These are phyloP conservation scores for Candida glaebosa DNA, from an alignment of 805 yeast species.

Conservation along the genomic window DNA sequence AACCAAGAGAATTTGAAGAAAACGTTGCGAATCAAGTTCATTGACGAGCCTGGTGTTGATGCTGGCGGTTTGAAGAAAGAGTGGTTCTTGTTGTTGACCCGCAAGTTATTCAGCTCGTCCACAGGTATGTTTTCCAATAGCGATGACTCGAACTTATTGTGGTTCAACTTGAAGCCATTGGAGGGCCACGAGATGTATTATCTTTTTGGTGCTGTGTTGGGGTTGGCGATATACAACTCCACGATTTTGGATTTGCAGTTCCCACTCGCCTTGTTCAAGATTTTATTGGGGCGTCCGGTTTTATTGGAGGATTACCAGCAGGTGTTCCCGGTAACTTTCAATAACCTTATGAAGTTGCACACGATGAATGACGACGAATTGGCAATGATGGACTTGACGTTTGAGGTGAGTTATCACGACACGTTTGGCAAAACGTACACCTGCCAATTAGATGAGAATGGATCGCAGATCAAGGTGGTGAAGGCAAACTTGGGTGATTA, in stretches of 20 bases:
- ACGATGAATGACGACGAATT: conserved; percentile 24
- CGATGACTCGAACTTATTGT: conserved; percentile 66
- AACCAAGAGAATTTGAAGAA: conserved; percentile 65
- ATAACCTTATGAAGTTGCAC: conserved; percentile 29
- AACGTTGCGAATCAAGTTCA: conserved; percentile 72
- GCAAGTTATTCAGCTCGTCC: conserved; percentile 63
- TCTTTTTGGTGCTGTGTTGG: conserved; percentile 81
- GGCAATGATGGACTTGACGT: conserved; percentile 47
- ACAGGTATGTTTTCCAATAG: conserved; percentile 64
- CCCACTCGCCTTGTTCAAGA: conserved; percentile 75
- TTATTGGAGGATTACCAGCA: conserved; percentile 62
- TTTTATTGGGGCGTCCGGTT: conserved; percentile 54
- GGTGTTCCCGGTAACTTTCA: conserved; percentile 63
- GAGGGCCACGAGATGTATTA: conserved; percentile 55
- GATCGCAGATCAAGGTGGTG: conserved; percentile 54
- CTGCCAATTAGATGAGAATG: conserved; percentile 55
- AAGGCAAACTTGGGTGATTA: conserved; percentile 55
- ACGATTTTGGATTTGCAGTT: conserved; percentile 77
- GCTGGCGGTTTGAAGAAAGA: conserved; percentile 94
- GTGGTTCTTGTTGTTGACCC: conserved; percentile 80
- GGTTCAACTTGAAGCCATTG: conserved; percentile 62
- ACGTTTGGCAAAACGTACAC: conserved; percentile 41
- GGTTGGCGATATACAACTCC: conserved; percentile 88
- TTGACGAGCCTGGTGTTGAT: conserved; percentile 89
- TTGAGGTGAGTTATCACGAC: conserved; percentile 60